Evolutionary conservation across 768 basidiomycete species (phyloP).

Genomic region (Suillus brevipes): DNA sequence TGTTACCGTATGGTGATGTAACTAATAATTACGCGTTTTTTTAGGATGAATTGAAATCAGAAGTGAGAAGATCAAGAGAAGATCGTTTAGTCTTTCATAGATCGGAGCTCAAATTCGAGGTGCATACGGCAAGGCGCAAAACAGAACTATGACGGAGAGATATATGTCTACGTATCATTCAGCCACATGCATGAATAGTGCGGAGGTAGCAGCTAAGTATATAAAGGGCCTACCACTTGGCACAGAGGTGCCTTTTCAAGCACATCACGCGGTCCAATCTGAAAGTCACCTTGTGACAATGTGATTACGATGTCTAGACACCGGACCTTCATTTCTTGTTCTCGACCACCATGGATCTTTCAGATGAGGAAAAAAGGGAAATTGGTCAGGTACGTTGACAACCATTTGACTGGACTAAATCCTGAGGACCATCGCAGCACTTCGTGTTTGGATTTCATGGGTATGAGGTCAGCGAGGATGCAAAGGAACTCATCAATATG

Average conservation of each 20-base stretch:
- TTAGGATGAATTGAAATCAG: not conserved
- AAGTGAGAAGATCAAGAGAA: not conserved
- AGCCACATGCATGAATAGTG: not conserved
- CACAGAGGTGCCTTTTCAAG: not conserved
- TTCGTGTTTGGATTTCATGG: constrained; percentile 75
- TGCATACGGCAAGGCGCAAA: not conserved
- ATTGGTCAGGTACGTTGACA: constrained; percentile 44
- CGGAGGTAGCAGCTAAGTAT: not conserved
- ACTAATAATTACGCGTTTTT: not conserved
- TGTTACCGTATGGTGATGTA: not conserved
- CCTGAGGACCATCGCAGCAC: constrained; percentile 46
- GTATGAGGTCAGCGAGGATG: constrained; percentile 48
- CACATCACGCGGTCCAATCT: not conserved
- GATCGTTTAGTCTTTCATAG: not conserved
- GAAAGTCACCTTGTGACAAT: not conserved
- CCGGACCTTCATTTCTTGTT: not conserved
- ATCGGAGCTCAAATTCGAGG: not conserved
- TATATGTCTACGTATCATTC: not conserved
- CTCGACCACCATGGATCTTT: constrained; percentile 18
- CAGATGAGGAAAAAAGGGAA: constrained; percentile 40
- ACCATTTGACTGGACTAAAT: not conserved
- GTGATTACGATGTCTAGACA: not conserved
- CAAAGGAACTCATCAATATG: constrained; percentile 55
- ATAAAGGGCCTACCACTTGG: not conserved
- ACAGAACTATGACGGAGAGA: not conserved